These are phyloP conservation scores for Cyphellophora attinorum DNA, from an alignment of 2,329 filamentous ascomycete species.

Conservation along the genomic window DNA sequence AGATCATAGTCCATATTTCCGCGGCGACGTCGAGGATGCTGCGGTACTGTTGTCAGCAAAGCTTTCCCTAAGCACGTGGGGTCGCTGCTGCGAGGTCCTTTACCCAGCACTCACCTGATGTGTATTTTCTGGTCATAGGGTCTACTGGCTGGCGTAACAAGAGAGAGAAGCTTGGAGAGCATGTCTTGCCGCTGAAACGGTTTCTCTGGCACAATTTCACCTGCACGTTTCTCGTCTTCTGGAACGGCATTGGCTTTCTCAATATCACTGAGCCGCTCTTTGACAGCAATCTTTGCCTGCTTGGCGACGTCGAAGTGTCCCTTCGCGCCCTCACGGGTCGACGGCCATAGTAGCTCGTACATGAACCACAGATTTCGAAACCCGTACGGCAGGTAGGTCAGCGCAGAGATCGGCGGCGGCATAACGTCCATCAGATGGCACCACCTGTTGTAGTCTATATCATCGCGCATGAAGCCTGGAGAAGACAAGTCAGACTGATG, in stretches of 20 bases:
- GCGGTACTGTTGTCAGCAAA: no score
- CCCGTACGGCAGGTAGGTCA: constrained; percentile 9
- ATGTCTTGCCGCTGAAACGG: constrained; percentile 9
- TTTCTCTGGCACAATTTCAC: no score
- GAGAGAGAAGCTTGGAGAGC: constrained; percentile 10
- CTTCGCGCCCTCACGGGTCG: constrained; percentile 8
- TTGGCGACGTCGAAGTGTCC: constrained; percentile 9
- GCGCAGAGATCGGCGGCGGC: constrained; percentile 7
- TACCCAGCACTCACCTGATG: no score
- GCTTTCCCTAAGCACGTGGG: no score
- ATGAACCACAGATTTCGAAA: constrained; percentile 9
- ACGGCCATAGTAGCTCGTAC: constrained; percentile 9
- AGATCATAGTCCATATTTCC: constrained; percentile 13
- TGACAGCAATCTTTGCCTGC: constrained; percentile 8
- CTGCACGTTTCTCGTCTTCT: no score
- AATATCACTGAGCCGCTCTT: constrained; percentile 10
- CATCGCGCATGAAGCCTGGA: constrained; percentile 13
- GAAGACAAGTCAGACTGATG: no score
- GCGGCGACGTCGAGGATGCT: constrained; percentile 9
- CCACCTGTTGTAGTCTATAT: constrained; percentile 15
- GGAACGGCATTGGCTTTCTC: constrained; percentile 4
- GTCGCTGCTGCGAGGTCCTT: no score
- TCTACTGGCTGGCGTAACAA: no score
- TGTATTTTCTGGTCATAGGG: no score
- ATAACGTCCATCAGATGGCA: constrained; percentile 14